Conservation (phyloP, 805 yeast species). For the Zygosaccharomyces bailii region DNA sequence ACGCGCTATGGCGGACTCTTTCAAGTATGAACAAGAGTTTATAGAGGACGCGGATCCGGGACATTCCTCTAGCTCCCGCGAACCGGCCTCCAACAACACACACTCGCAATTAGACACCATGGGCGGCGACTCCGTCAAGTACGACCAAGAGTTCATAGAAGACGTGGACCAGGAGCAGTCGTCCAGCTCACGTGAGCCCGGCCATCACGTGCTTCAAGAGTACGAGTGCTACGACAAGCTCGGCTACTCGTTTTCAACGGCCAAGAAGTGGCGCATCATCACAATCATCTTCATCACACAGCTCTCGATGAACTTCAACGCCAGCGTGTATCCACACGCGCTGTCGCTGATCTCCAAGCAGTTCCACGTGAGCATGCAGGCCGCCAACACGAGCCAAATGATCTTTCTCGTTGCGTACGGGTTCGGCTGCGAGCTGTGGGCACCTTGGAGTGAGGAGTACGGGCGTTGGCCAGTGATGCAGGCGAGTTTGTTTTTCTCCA, state of each 20-base stretch:
- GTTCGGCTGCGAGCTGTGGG: conserved; percentile 13
- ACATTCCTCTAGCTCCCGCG: too few species aligned
- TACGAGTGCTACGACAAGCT: conserved; percentile 11
- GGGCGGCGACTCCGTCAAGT: conserved; percentile 2
- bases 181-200: neutral
- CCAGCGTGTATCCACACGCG: conserved; percentile 11
- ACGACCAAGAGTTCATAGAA: conserved; percentile 12
- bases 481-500: conserved; percentile 9
- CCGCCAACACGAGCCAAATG: conserved; percentile 11
- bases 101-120: neutral
- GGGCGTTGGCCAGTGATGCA: conserved; percentile 12
- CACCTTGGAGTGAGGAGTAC: conserved; percentile 12
- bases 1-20: too few species aligned
- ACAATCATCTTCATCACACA: conserved; percentile 9
- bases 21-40: too few species aligned
- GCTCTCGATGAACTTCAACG: conserved; percentile 11
- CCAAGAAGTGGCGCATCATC: conserved; percentile 9
- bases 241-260: conserved; percentile 8
- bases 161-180: conserved; percentile 6
- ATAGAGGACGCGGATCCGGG: too few species aligned
- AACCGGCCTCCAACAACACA: neutral
- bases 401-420: conserved; percentile 12
- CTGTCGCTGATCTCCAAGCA: conserved; percentile 9
- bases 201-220: conserved; percentile 6
- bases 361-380: conserved; percentile 7